Base-by-base conservation (phyloP, 345 rosid species). In the Triadica sebifera region DNA sequence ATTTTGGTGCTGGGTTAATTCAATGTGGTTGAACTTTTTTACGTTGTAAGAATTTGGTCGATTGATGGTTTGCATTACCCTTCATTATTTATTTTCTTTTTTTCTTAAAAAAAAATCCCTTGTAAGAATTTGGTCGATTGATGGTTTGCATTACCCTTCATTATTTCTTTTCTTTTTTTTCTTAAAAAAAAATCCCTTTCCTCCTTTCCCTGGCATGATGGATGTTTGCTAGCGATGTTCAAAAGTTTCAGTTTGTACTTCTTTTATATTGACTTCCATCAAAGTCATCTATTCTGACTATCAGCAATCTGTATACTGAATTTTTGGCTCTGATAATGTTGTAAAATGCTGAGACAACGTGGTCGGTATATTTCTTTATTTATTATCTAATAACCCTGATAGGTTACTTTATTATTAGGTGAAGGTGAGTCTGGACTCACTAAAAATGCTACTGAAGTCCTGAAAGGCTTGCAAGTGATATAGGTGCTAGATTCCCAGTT, bases 361-460 rank as follows among this genome's bases (percentile, higher is more conserved):
- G 73, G 16, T 9, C 3, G 19, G 46, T 53, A 51, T 50, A 4
- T 29, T 50, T 52, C 53, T 43, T 38, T 46, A 59, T 68, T 60
- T 46, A n/a, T 19, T 20, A 12, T 61, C 34, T 25, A 9, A 8
- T 41, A 55, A 17, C 34, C 39, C 76, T 64, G 69, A 70, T 34
- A 22, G 51, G 55, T 55, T 22, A 29, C 12, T 51, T 52, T 52
- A 66, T 41, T 65, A 79, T 64, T 66, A 45, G 82, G 72, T 79
- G 80, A 74, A 70, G 76, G 81, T 73, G 73, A 74, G 62, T 65
- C 67, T 69, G 61, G 76, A 52, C 60, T 34, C 73, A 38, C 73
- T 53, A 50, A 69, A 34, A 67, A 15, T 67, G 20, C 45, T 67
- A 16, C n/a, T 24, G 71, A 67, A 6, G 41, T 17, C 56, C 57